Conservation (phyloP, 129 eudicot species). For the Sambucus nigra region DNA sequence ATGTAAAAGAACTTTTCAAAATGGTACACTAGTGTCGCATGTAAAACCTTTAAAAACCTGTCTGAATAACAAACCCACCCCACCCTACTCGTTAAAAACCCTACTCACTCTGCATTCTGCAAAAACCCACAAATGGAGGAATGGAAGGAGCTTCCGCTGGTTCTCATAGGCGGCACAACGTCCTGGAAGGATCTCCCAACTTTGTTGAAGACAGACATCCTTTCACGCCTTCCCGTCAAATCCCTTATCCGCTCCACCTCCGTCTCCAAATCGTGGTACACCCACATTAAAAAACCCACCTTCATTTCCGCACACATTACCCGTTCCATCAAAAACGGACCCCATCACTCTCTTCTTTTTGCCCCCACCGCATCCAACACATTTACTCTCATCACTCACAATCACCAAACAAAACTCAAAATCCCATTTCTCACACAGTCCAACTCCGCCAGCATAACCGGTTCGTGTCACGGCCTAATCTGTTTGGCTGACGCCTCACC, state of each 20-base stretch:
- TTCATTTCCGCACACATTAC: conserved; percentile 6
- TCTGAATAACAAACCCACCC: no score
- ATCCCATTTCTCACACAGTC: background rate
- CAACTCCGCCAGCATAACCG: background rate
- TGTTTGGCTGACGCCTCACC: conserved; percentile 2
- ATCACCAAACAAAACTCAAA: background rate
- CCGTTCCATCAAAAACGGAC: background rate
- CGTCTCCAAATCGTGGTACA: conserved; percentile 12
- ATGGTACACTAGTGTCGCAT: no score
- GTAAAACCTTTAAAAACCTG: no score
- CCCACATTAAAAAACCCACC: background rate
- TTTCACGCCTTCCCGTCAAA: conserved; percentile 9
- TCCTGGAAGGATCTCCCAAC: conserved; percentile 1
- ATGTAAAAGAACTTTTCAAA: no score
- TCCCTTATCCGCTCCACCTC: background rate
- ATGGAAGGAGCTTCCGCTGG: background rate
- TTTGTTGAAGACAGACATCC: background rate
- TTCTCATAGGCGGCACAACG: background rate
- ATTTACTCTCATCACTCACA: background rate
- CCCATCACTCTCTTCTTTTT: background rate
- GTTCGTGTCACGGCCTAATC: conserved; percentile 5
- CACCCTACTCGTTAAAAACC: no score
- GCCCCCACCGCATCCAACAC: background rate
- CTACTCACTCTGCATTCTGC: no score
- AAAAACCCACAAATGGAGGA: background rate